Evolutionary conservation across 257 asterid genomes (phyloP), one percentile per base, ranked within the genome.

Genomic region (Verbascum thapsus): DNA sequence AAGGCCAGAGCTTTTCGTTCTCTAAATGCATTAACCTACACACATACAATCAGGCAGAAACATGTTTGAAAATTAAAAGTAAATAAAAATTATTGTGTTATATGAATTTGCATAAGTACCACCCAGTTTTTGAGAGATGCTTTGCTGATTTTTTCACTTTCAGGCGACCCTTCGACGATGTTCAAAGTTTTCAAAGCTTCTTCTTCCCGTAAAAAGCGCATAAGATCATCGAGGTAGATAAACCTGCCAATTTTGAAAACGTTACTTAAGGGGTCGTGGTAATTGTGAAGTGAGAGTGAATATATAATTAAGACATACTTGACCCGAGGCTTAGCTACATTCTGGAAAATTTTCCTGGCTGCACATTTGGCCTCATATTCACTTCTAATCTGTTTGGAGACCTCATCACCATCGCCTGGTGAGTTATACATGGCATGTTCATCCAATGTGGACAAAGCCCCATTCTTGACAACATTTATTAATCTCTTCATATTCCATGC

Each of bases 401-500:
- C 63, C 71, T 92, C 97, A 40, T 89, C 94, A 0, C 81, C 97
- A 40, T 89, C 94, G 0, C 81, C 86, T 26, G 59, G 69, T 8
- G 82, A n/a, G 55, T 80, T 73, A 30, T 69, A 76, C 42, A 71
- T 67, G 37, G 78, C 94, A 5, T 72, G 86, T 70, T 94, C 99
- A 10, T 94, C 96, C 72, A 94, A 20, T 0, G 99, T 94, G 2
- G 90, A 79, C 10, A 94, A 50, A 20, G 80, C 77, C 19, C 99
- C 99, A 8, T 85, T 73, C 74, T 84, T 82, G n/a, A 85, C 96
- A 3, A 77, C 74, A 13, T 84, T 94, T 47, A 87, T 80, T 81
- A 94, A 23, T 69, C 97, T 94, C 84, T 90, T 90, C 97, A 94
- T 94, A 52, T 78, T 87, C 99, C 99, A 94, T 6, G 99, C 97